Evolutionary conservation across 805 yeast genomes (phyloP), one percentile per base, ranked within the genome.

Genomic region (Wickerhamiella parazyma): DNA sequence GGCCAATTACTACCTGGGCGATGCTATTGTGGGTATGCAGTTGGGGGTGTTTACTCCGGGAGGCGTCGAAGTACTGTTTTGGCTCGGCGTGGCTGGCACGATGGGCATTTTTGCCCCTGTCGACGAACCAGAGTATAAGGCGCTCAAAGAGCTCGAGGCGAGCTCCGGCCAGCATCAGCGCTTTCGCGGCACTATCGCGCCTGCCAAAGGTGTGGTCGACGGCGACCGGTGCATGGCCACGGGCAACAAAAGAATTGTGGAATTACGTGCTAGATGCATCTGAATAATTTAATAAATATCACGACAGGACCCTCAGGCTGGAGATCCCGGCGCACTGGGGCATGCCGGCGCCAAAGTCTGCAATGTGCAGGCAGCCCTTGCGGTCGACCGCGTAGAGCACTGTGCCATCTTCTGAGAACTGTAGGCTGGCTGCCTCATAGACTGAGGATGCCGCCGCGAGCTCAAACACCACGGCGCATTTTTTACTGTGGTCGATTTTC

Each of bases 301-400:
- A 51, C 11, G 45, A 37, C 33, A 60, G 45, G 2, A 56, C 45
- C 16, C 62, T 53, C 31, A 62, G 52, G 33, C 55, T 57, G 28
- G 59, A 58, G 21, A 60, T 51, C 1, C 63, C 64, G 6, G 60
- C 56, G 20, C 51, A 59, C 49, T 76, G 78, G 10, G 91, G 91
- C 18, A 78, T 61, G 2, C 93, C 95, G 42, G 85, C 87, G 11
- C 91, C 81, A 62, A 86, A 87, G 61, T 87, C 96, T 51, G 81
- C 83, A 25, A 86, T 73, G 49, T 78, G 77, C 37, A 86, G 63
- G 0, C 75, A 60, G 0, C 96, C 96, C 54, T 81, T 83, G 33
- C 95, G 66, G 59, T 87, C 97, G 12, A 85, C 70, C 3, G 76
- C 70, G 51, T 75, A 78, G 16, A 87, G 65, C 48, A 76, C 76